Base-by-base conservation (phyloP, 345 rosid species). In the Rhodamnia rubescens region DNA sequence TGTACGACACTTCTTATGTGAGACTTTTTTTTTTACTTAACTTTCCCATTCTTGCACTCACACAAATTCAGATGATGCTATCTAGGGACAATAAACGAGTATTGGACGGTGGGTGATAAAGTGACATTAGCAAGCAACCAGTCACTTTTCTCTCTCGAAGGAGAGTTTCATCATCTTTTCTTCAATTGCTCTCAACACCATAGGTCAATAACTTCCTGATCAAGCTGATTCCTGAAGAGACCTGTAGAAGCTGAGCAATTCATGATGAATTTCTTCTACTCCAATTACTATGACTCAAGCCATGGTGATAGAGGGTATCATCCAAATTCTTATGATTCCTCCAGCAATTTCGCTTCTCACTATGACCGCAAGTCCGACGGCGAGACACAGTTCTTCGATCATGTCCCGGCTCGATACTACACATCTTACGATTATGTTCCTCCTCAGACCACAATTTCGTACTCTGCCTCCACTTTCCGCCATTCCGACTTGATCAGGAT, bases 381-480 rank as follows among this genome's bases (percentile, higher is more conserved):
- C 47, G 85, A 86, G 74, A 81, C 83, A 2, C 64, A 53, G 82
- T 29, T 55, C 49, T 40, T 84, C 4, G 16, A 61, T 24, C 69
- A 83, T 15, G 78, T 84, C 85, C 83, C 85, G 12, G 32, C 26
- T 83, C 87, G 21, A 24, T 49, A 47, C 85, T 50, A 82, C 54
- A 27, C 52, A 26, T 56, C 81, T 49, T 81, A 74, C 52, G 85
- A 53, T 82, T 83, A 90, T 85, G 64, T 85, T 16, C 80, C 82
- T 61, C 26, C 52, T 61, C 85, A 15, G 53, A 61, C 88, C 44
- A 53, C 44, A 13, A 40, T 85, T 86, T 88, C 92, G 22, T 92
- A 90, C 91, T 95, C 94, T 87, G 92, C 87, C 50, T 90, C 90
- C 0, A 81, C 88, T 85, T 83, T 86, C 85, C 83, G 89, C 53